phyloP scores from a whole-genome alignment of 805 yeast genomes.

The Yamadazyma scolyti region DNA sequence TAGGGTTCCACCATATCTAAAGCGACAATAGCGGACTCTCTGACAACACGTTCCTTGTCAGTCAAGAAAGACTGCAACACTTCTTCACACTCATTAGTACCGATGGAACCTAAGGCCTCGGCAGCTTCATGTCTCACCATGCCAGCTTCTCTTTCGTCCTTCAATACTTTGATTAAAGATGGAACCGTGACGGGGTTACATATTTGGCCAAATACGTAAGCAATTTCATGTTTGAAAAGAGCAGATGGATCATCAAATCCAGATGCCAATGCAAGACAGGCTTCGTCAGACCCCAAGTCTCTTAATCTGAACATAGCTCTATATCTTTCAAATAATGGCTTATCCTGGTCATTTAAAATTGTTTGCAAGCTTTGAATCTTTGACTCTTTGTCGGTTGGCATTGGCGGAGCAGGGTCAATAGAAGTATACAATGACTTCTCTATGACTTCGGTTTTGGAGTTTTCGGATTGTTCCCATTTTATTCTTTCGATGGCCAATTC shows the following conservation, averaged over 20 bases:
- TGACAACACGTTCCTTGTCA: conserved; percentile 85
- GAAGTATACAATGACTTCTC: conserved; percentile 78
- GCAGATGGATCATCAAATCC: conserved; percentile 92
- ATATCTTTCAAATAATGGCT: conserved; percentile 88
- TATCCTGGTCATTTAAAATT: conserved; percentile 70
- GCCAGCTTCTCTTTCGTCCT: conserved; percentile 78
- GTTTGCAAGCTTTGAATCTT: conserved; percentile 62
- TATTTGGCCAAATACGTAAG: conserved; percentile 96
- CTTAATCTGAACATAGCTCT: conserved; percentile 98
- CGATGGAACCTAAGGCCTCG: conserved; percentile 96
- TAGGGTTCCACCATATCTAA: conserved; percentile 66
- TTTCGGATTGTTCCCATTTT: conserved; percentile 80
- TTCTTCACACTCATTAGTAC: conserved; percentile 92
- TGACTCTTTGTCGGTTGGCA: conserved; percentile 55
- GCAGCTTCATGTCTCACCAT: conserved; percentile 99
- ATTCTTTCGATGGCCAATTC: conserved; percentile 95
- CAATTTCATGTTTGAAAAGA: conserved; percentile 94
- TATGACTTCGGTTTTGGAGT: conserved; percentile 61
- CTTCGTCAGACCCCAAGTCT: conserved; percentile 91
- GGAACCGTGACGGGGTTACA: conserved; percentile 93
- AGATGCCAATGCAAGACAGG: conserved; percentile 84
- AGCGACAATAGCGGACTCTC: conserved; percentile 96
- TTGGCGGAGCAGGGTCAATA: conserved; percentile 98
- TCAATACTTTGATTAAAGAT: conserved; percentile 74
- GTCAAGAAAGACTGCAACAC: conserved; percentile 72